Evolutionary conservation across 1,284 basidiomycete genomes (phyloP).

Genomic region (Leccinum pseudoinsigne): DNA sequence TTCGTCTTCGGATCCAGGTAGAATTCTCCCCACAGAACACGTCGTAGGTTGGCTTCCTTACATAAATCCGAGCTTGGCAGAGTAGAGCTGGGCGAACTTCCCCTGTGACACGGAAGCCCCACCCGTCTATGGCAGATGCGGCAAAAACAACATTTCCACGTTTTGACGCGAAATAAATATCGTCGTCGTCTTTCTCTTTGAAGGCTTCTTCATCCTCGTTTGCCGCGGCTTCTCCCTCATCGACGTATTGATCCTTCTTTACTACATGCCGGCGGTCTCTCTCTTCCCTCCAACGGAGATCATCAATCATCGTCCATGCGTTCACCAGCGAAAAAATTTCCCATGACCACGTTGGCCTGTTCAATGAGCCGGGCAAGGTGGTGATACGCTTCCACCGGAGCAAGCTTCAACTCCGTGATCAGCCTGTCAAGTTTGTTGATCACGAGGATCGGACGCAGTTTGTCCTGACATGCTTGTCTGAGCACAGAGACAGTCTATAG

Average conservation of each 20-base stretch:
- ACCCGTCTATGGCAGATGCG: constrained; percentile 88
- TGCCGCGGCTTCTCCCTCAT: constrained; percentile 59
- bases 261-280: constrained; percentile 78
- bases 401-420: constrained; percentile 90
- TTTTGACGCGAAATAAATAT: constrained; percentile 97
- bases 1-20: constrained; percentile 98
- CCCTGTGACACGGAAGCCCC: constrained; percentile 97
- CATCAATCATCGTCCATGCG: constrained; percentile 90
- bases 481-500: constrained; percentile 91
- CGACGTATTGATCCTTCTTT: constrained; percentile 68
- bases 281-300: constrained; percentile 87
- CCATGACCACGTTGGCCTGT: constrained; percentile 98
- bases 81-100: constrained; percentile 93
- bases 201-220: constrained; percentile 65
- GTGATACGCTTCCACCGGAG: constrained; percentile 93
- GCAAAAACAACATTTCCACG: constrained; percentile 97
- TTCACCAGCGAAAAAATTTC: constrained; percentile 92
- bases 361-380: constrained; percentile 93
- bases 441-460: constrained; percentile 88
- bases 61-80: constrained; percentile 89
- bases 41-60: constrained; percentile 88
- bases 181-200: constrained; percentile 95
- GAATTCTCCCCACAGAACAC: constrained; percentile 97
- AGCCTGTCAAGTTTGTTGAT: constrained; percentile 98
- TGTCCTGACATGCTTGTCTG: constrained; percentile 93